Conservation (phyloP, 2,329 filamentous ascomycete species). For the Colletotrichum tamarilloi region DNA sequence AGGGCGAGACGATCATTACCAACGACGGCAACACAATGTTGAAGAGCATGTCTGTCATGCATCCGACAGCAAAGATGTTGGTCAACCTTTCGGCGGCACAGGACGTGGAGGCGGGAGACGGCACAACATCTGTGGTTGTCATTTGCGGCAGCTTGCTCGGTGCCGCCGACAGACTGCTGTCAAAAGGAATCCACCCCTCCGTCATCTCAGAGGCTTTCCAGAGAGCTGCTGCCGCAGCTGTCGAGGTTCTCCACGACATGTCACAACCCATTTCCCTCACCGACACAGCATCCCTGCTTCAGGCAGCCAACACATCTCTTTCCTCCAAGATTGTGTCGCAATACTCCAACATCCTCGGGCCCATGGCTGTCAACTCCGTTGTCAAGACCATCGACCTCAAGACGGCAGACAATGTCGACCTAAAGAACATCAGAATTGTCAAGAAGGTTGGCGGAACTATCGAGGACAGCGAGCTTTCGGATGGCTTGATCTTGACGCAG, state of each 20-base stretch:
- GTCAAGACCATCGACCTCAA: conserved; percentile 95
- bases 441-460: conserved; percentile 99
- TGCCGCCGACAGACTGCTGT: conserved; percentile 89
- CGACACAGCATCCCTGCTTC: conserved; percentile 90
- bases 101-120: conserved; percentile 98
- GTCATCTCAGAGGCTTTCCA: conserved; percentile 99
- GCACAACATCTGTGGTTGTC: conserved; percentile 97
- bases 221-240: conserved; percentile 88
- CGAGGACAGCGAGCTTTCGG: conserved; percentile 97
- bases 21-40: conserved; percentile 99
- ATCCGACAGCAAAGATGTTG: conserved; percentile 99
- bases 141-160: conserved; percentile 95
- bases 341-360: conserved; percentile 93
- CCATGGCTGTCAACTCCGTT: conserved; percentile 97
- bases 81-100: conserved; percentile 97
- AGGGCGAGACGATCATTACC: conserved; percentile 98
- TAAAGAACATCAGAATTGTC: conserved; percentile 95
- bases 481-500: conserved; percentile 93
- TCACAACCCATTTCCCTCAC: conserved; percentile 90
- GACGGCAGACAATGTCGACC: conserved; percentile 94
- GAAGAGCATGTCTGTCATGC: conserved; percentile 98
- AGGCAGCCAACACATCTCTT: conserved; percentile 95
- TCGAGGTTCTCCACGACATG: conserved; percentile 93
- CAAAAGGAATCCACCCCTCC: conserved; percentile 96
- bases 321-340: conserved; percentile 99